Conservation (phyloP, 2,329 filamentous ascomycete genomes). For the Ophiostoma australiae region DNA sequence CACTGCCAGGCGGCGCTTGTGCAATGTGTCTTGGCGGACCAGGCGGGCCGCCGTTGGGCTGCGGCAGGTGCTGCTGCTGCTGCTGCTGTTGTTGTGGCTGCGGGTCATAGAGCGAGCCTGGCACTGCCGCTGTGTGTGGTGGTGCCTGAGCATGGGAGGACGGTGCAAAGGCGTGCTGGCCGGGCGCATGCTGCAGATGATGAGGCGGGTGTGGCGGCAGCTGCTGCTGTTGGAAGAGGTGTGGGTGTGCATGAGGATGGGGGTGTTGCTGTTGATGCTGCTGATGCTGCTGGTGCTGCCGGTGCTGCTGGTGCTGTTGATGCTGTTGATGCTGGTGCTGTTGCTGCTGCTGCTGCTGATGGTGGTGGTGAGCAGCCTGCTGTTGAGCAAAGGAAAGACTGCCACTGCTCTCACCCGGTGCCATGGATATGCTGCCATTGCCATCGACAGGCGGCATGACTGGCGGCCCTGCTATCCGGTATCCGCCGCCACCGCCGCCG, state of each 20-base stretch:
- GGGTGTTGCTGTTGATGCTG: background rate
- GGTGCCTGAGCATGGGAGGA: background rate
- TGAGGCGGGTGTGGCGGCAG: constrained; percentile 9
- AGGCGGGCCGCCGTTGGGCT: background rate
- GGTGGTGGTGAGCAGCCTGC: background rate
- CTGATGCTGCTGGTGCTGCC: background rate
- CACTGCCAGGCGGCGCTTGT: background rate
- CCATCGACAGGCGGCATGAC: background rate
- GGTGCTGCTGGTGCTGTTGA: background rate
- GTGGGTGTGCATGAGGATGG: background rate
- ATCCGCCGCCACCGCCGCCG: background rate
- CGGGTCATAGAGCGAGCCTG: background rate
- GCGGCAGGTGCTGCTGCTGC: background rate
- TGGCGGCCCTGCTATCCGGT: background rate
- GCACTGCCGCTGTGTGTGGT: background rate
- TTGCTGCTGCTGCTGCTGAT: background rate
- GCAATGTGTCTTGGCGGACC: background rate
- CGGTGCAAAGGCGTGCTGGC: background rate
- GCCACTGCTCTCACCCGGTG: background rate
- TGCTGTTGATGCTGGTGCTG: background rate
- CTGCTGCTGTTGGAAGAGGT: background rate
- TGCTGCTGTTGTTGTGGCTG: background rate
- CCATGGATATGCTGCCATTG: background rate
- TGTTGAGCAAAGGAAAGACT: background rate
- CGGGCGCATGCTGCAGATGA: background rate